Evolutionary conservation across 2,329 filamentous ascomycete species (phyloP).

Genomic region (Trichoderma simmonsii): DNA sequence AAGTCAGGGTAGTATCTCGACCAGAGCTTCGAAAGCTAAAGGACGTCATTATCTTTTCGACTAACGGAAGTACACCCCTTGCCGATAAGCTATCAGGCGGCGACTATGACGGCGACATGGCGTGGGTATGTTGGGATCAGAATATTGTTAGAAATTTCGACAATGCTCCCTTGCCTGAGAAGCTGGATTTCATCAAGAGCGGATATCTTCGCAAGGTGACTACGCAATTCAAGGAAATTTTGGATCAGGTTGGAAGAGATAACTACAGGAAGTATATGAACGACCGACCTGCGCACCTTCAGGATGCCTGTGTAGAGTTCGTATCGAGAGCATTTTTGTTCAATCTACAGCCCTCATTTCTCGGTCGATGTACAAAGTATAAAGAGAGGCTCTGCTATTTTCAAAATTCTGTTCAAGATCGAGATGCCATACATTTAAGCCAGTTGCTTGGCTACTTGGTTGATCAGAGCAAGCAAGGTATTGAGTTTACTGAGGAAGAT

Average conservation of each 20-base stretch:
- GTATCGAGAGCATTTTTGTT: constrained; percentile 55
- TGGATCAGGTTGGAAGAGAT: constrained; percentile 18
- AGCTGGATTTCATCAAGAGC: constrained; percentile 42
- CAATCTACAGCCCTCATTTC: constrained; percentile 51
- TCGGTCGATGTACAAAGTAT: constrained; percentile 63
- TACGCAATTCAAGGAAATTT: constrained; percentile 45
- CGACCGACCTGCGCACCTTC: constrained; percentile 23
- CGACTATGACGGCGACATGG: constrained; percentile 77
- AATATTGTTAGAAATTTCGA: constrained; percentile 63
- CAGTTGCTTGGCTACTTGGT: constrained; percentile 53
- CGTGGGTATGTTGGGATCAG: constrained; percentile 74
- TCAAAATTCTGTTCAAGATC: constrained; percentile 46
- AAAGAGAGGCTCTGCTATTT: constrained; percentile 63
- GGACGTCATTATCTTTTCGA: constrained; percentile 76
- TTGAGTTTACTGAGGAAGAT: constrained; percentile 43
- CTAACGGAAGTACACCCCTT: constrained; percentile 57
- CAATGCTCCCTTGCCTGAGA: constrained; percentile 46
- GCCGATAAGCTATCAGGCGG: constrained; percentile 73
- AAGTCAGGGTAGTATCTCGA: constrained; percentile 57
- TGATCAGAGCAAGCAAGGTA: constrained; percentile 56
- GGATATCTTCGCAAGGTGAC: constrained; percentile 50
- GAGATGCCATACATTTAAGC: constrained; percentile 47
- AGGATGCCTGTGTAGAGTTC: constrained; percentile 40
- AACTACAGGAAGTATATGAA: constrained; percentile 21
- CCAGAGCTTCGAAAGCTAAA: constrained; percentile 63